phyloP scores from a whole-genome alignment of 257 asterid species.

The Solanum piurae region DNA sequence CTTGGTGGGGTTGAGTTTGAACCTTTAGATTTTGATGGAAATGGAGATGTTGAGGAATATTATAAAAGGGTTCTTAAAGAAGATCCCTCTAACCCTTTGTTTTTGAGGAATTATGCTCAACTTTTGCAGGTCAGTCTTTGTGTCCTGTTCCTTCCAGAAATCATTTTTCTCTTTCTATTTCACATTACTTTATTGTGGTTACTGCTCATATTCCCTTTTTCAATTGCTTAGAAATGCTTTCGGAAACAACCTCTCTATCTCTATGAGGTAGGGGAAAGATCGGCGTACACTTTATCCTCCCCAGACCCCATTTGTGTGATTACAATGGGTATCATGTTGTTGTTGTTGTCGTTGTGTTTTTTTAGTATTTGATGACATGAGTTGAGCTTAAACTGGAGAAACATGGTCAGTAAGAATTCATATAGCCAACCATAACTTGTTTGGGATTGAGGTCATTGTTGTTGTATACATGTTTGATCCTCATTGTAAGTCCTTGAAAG shows the following conservation, averaged over 20 bases:
- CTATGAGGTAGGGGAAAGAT: background rate
- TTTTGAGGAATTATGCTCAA: slow-evolving; percentile 54
- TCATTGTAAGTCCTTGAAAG: background rate
- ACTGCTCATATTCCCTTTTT: background rate
- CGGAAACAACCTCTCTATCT: background rate
- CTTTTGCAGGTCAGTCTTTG: slow-evolving; percentile 47
- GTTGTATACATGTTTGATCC: background rate
- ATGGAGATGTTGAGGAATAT: slow-evolving; percentile 24
- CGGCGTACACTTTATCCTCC: fast-evolving
- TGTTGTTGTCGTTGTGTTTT: background rate
- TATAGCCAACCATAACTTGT: background rate
- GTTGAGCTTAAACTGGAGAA: background rate
- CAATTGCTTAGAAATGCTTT: background rate
- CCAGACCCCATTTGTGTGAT: background rate
- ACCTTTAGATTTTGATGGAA: slow-evolving; percentile 5
- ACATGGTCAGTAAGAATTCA: background rate
- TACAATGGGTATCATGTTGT: background rate
- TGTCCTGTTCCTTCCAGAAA: background rate
- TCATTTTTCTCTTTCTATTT: background rate
- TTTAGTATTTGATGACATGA: background rate
- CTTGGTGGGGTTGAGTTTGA: slow-evolving; percentile 1
- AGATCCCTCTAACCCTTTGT: slow-evolving; percentile 44
- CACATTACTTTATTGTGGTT: background rate
- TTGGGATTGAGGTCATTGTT: background rate
- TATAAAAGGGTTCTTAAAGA: slow-evolving; percentile 22